Base-by-base conservation (phyloP, 768 basidiomycete genomes). In the Antrodiella citrinella region DNA sequence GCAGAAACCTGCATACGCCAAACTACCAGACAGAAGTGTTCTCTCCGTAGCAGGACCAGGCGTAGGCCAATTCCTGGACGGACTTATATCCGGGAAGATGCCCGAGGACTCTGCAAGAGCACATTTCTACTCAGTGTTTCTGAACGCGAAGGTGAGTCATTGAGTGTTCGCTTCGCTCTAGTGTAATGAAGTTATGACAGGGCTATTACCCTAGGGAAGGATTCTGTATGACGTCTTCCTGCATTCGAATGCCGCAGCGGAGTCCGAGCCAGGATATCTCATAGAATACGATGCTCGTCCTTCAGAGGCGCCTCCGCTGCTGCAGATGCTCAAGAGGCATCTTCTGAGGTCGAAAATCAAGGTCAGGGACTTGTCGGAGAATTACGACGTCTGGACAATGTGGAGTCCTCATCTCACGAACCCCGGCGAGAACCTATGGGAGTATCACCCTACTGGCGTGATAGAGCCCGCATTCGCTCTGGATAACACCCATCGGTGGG, bases 221-320 rank as follows among this genome's bases (percentile, higher is more conserved):
- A 81, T 98, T 24, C 71, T 96, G 43, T 84, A 92, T 62, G 94
- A 97, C 65, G 68, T 86, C 46, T 93, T 98, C 67, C 72, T 96
- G 54, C 89, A 91, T 64, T 81, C 84, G 12, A 70, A 73, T 23
- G 66, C 71, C 9, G 68, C 68, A 41, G 59, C 64, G 35, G 66
- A 66, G 18, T 70, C 78, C 11, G 65, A 72, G 19, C 67, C 65
- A 13, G 78, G 76, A 15, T 90, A 84, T 62, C 66, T 91, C 43
- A 64, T 90, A 51, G 89, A 91, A 62, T 81, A 84, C 59, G 82
- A 93, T 63, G 66, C 78, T 10, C 70, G 80, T 44, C 64, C 75
- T 1, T 75, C 83, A 38, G 77, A 82, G 55, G 75, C 78, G 4
- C 74, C 76, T 1, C 65, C 84, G 0, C 71, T 96, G 23, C 65